Evolutionary conservation across 139 green algal species (phyloP), one percentile per base, ranked within the genome.

Genomic region (Auxenochlorella protothecoides): DNA sequence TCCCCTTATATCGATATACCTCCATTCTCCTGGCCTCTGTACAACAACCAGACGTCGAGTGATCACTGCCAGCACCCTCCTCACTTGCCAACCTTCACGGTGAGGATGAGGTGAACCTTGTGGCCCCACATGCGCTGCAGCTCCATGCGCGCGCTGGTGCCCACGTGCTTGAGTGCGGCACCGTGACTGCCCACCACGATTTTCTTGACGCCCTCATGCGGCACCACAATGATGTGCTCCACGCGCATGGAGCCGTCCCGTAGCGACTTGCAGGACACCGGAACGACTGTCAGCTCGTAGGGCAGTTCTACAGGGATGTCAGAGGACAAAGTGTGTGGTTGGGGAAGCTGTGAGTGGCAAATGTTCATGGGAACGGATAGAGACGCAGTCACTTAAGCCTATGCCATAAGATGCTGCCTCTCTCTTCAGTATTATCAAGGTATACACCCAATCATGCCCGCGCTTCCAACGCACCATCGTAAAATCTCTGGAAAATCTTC

Each of bases 401-500:
- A 44, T 44, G 27, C 27, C 27, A 44, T 44, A 44, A 44, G 27
- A 44, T 44, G 27, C 27, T 44, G 27, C 27, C 27, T 44, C 27
- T 44, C 27, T 44, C 27, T 44, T 1, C 0, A 44, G 27, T 44
- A 44, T 44, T 44, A 44, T 62, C 11, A 9, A 62, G 57, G 57
- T 62, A 62, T 62, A 16, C 68, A 11, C 13, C n/a, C 68, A 72
- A n/a, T 56, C 10, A 44, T 54, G n/a, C 65, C 64, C 15, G 12
- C 16, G 53, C 8, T 53, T 75, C 71, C 3, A 69, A 54, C 70
- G 67, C 55, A 67, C 67, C 73, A 5, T 72, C 64, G 59, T 86
- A 73, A n/a, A 80, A 69, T 52, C 71, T 59, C 71, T 61, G 66
- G 76, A 85, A 88, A 44, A 88, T 13, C 57, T 88, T 79, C 66